phyloP scores from a whole-genome alignment of 1,284 basidiomycete genomes.

The Fomitopsis schrenkii region DNA sequence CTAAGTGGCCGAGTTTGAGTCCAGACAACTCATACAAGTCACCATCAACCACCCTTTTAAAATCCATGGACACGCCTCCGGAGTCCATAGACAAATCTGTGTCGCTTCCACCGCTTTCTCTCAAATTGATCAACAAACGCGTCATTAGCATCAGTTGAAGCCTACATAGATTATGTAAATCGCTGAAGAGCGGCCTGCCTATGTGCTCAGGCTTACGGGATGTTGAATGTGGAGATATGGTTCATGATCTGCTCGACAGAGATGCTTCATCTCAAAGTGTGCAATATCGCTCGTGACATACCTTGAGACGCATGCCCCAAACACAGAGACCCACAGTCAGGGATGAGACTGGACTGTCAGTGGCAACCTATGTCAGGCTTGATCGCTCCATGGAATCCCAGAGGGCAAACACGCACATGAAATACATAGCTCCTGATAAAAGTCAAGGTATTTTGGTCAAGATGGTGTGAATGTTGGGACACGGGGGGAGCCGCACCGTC shows the following conservation, averaged over 20 bases:
- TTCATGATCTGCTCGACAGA: background rate
- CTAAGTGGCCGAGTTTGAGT: no score
- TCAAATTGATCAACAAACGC: background rate
- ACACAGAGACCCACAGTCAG: background rate
- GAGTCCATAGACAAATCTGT: background rate
- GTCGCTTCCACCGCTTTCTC: background rate
- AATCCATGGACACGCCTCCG: background rate
- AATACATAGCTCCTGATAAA: background rate
- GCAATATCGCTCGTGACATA: no score
- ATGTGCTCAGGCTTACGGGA: background rate
- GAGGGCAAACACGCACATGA: background rate
- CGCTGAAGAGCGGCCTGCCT: no score
- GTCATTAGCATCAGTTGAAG: background rate
- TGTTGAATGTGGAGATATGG: background rate
- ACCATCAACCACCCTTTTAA: background rate
- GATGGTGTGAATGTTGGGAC: no score
- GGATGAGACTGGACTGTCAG: background rate
- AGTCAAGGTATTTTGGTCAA: no score
- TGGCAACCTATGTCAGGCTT: background rate
- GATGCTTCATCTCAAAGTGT: no score
- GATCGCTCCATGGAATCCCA: background rate
- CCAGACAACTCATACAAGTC: no score
- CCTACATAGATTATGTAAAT: background rate
- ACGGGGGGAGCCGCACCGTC: background rate
- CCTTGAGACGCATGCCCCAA: no score